phyloP scores from a whole-genome alignment of 192 early-diverging fungal genomes.

The Umbelopsis ramanniana region DNA sequence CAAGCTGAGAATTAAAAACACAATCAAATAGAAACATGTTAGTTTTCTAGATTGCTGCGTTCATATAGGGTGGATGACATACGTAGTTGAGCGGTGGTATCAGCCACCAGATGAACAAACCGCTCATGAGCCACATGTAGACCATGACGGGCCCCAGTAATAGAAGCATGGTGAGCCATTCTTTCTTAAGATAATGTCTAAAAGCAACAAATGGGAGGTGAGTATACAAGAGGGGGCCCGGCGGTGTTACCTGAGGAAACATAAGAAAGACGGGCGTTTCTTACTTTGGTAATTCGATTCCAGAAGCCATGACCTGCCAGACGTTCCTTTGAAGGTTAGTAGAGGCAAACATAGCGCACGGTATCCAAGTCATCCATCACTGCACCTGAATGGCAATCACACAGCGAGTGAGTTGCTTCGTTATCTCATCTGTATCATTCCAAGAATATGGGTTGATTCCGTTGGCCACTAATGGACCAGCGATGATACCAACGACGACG shows the following conservation, averaged over 20 bases:
- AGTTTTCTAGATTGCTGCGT: not conserved
- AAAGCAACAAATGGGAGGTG: not conserved
- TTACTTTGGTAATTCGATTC: slow-evolving; percentile 79
- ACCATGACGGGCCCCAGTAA: slow-evolving; percentile 83
- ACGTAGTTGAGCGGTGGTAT: slow-evolving; percentile 59
- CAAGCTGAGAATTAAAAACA: slow-evolving; percentile 50
- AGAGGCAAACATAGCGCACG: not conserved
- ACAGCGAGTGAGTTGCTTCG: slow-evolving; percentile 74
- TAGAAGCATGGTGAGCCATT: slow-evolving; percentile 66
- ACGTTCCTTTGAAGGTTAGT: not conserved
- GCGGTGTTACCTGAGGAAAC: not conserved
- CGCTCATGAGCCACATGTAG: slow-evolving; percentile 77
- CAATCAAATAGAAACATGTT: slow-evolving; percentile 7
- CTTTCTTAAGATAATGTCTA: slow-evolving; percentile 53
- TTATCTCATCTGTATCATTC: slow-evolving; percentile 57
- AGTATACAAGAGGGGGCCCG: not conserved
- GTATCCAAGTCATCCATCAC: not conserved
- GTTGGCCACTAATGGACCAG: slow-evolving; percentile 75
- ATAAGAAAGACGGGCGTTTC: slow-evolving; percentile 3
- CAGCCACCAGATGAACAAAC: slow-evolving; percentile 66
- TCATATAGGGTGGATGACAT: slow-evolving; percentile 18
- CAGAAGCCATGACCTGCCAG: slow-evolving; percentile 80
- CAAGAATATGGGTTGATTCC: slow-evolving; percentile 70
- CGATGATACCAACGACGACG: slow-evolving; percentile 80
- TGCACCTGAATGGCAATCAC: slow-evolving; percentile 82